Percentiles rank a stretch among this genome's conserved stretches.
Evolutionary conservation across 306 rosid species (phyloP).

Genomic region (Quercus cerris): DNA sequence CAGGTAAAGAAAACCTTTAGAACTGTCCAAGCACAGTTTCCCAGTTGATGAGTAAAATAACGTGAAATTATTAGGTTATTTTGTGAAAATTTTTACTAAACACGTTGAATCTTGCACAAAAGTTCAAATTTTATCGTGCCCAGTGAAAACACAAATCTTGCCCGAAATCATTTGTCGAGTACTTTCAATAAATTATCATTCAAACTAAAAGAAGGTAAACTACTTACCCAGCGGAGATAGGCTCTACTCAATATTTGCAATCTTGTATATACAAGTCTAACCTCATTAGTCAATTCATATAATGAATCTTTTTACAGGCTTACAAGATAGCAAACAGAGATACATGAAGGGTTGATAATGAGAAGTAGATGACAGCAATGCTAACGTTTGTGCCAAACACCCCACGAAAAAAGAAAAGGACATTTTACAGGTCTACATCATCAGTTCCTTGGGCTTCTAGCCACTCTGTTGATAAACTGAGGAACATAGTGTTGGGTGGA

Average conservation of each 20-base stretch:
- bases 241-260: slow-evolving; percentile 5
- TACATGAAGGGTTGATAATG: slow-evolving; percentile 25
- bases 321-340: slow-evolving; percentile 47
- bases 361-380: slow-evolving; percentile 38
- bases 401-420: not conserved
- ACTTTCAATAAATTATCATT: slow-evolving; percentile 39
- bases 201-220: slow-evolving; percentile 40
- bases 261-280: not conserved
- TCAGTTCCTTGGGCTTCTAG: not conserved
- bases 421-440: slow-evolving; percentile 34
- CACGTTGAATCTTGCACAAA: too few relatives aligned
- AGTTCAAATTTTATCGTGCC: too few relatives aligned
- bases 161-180: slow-evolving; percentile 36
- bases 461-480: too few relatives aligned
- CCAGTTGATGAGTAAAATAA: slow-evolving; percentile 43
- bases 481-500: too few relatives aligned
- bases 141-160: too few relatives aligned
- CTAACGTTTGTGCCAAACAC: slow-evolving; percentile 29
- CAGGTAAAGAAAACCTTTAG: slow-evolving; percentile 43
- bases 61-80: slow-evolving; percentile 3
- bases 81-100: too few relatives aligned
- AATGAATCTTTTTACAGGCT: slow-evolving; percentile 27
- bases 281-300: not conserved
- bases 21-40: slow-evolving; percentile 47
- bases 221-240: slow-evolving; percentile 41